Evolutionary conservation across 164 flowering plant genomes (phyloP).

Genomic region (Hamamelis virginiana): DNA sequence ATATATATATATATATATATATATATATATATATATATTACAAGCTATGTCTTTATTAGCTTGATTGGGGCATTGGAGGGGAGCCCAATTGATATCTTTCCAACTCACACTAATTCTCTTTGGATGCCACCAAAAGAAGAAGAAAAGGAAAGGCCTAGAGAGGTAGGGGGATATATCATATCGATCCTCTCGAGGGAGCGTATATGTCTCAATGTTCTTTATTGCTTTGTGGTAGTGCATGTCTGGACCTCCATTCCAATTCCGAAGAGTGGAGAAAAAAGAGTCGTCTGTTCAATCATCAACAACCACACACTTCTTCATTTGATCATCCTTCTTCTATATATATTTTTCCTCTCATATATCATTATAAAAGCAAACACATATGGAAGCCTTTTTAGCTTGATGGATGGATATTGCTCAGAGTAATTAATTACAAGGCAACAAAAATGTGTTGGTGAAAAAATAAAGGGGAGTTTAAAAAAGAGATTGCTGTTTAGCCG

Average conservation of each 20-base stretch:
- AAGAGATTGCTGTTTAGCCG: neutral
- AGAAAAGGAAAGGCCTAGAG: conserved; percentile 4
- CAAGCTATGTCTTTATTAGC: too few species aligned
- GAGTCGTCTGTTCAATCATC: conserved; percentile 54
- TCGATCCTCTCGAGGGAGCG: conserved; percentile 48
- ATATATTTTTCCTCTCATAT: neutral
- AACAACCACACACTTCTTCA: neutral
- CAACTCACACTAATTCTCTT: conserved; percentile 22
- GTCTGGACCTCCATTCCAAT: conserved; percentile 18
- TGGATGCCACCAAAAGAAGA: conserved; percentile 35
- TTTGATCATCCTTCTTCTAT: neutral
- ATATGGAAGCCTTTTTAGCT: neutral
- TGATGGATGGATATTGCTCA: neutral
- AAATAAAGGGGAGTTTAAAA: neutral
- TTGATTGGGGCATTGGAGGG: neutral
- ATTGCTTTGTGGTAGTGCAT: conserved; percentile 35
- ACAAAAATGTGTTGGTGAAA: neutral
- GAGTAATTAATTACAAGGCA: too few species aligned
- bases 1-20: too few species aligned
- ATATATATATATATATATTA: too few species aligned
- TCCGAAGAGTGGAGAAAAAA: conserved; percentile 52
- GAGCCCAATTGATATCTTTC: conserved; percentile 9
- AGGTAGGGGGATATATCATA: neutral
- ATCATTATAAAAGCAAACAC: neutral
- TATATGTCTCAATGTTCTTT: conserved; percentile 24